Percentiles rank a stretch among this genome's conserved stretches.
These are phyloP conservation scores for Samsoniella hepiali DNA, from an alignment of 2,329 filamentous ascomycete genomes.

Conservation along the genomic window DNA sequence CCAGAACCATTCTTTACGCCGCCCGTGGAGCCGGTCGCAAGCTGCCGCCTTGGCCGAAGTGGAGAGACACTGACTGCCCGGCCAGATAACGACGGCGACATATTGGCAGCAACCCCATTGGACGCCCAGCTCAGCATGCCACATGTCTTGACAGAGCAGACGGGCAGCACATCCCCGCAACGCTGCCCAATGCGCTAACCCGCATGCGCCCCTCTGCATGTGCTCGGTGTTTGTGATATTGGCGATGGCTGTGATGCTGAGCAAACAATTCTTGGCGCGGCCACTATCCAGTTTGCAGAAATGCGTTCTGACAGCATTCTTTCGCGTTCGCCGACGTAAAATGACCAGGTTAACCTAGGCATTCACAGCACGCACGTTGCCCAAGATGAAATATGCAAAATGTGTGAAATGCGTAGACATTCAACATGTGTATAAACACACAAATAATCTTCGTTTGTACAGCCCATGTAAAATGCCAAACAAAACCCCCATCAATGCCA, in stretches of 20 bases:
- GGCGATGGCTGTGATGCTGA: background rate
- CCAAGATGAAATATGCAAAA: background rate
- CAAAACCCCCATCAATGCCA: background rate
- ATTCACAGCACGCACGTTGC: background rate
- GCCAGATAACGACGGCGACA: background rate
- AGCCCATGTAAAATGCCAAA: no score
- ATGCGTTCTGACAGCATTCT: no score
- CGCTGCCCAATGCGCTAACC: background rate
- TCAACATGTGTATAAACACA: background rate
- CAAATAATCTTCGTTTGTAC: background rate
- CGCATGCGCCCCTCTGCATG: no score
- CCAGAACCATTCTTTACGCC: background rate
- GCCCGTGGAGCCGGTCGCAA: background rate
- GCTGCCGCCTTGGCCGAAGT: slow-evolving; percentile 7
- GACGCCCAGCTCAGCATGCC: background rate
- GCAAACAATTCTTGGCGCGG: no score
- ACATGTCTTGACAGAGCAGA: no score
- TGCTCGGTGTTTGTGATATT: background rate
- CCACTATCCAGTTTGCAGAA: no score
- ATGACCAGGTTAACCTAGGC: no score
- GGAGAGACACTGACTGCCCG: background rate
- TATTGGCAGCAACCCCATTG: background rate
- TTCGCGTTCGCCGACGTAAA: no score
- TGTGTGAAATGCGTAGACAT: background rate
- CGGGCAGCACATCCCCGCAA: background rate